phyloP scores from a whole-genome alignment of 495 filamentous ascomycete genomes.

The Sphaerosporella brunnea region DNA sequence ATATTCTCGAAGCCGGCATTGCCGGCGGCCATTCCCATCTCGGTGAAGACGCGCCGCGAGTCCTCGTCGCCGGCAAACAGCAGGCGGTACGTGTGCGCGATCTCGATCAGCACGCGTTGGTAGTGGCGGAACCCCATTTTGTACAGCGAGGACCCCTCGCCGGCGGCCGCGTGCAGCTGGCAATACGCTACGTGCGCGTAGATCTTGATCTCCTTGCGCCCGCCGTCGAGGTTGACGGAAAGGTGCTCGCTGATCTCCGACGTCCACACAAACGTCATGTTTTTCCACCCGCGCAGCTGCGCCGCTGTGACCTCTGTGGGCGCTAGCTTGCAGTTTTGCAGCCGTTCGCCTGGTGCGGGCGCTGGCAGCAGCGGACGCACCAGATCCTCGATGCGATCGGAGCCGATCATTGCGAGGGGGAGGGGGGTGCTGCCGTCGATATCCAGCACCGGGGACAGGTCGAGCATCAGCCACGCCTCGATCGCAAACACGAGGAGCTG shows the following conservation, averaged over 20 bases:
- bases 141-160: background rate
- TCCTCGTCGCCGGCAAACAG: slow-evolving; percentile 5
- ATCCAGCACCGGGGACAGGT: background rate
- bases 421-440: slow-evolving; percentile 1
- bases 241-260: slow-evolving; percentile 5
- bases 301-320: slow-evolving; percentile 6
- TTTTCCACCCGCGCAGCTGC: slow-evolving; percentile 4
- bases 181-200: slow-evolving; percentile 6
- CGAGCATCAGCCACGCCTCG: slow-evolving; percentile 8
- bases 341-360: no score
- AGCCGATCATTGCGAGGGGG: background rate
- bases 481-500: slow-evolving; percentile 5
- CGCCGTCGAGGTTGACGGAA: background rate
- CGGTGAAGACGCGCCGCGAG: background rate
- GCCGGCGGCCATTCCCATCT: background rate
- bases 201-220: slow-evolving; percentile 1
- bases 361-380: background rate
- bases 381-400: background rate
- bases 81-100: slow-evolving; percentile 4
- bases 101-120: slow-evolving; percentile 3
- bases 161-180: slow-evolving; percentile 3
- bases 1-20: slow-evolving; percentile 7
- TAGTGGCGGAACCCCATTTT: slow-evolving; percentile 4
- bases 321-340: no score
- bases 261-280: slow-evolving; percentile 5